phyloP scores from a whole-genome alignment of 1,284 basidiomycete species.

The Pholiota adiposa region DNA sequence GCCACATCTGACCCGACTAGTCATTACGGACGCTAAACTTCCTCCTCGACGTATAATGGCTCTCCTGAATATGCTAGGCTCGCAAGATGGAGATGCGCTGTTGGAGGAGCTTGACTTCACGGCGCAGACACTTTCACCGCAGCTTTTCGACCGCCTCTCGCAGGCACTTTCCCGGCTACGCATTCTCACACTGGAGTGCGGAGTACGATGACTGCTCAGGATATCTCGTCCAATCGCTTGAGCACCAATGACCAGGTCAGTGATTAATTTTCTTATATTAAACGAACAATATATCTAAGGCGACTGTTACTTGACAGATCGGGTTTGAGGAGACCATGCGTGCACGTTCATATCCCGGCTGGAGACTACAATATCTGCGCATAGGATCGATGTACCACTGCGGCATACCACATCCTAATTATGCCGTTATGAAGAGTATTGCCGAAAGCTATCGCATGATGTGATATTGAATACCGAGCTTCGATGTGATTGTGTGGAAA shows the following conservation, averaged over 20 bases:
- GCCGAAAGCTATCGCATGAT: slow-evolving; percentile 7
- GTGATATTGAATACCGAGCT: slow-evolving; percentile 11
- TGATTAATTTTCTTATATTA: not conserved
- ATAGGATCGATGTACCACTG: slow-evolving; percentile 8
- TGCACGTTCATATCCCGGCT: slow-evolving; percentile 9
- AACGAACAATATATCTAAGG: not conserved
- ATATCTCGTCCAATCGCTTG: not conserved
- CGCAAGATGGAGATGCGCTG: not conserved
- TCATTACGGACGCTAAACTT: slow-evolving; percentile 5
- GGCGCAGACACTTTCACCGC: not conserved
- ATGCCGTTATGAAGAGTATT: slow-evolving; percentile 12
- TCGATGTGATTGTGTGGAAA: slow-evolving; percentile 8
- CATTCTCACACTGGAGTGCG: slow-evolving; percentile 6
- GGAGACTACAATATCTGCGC: slow-evolving; percentile 14
- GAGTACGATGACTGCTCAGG: not conserved
- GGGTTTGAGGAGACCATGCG: slow-evolving; percentile 14
- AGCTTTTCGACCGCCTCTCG: slow-evolving; percentile 10
- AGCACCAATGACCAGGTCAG: not conserved
- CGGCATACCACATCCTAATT: slow-evolving; percentile 12
- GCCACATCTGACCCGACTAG: slow-evolving; percentile 15
- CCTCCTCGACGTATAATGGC: not conserved
- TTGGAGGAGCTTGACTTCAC: not conserved
- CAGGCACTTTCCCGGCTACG: slow-evolving; percentile 6
- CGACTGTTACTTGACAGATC: not conserved
- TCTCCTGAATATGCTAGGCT: not conserved